Conservation (phyloP, 495 filamentous ascomycete genomes). For the Penicillium parvum region DNA sequence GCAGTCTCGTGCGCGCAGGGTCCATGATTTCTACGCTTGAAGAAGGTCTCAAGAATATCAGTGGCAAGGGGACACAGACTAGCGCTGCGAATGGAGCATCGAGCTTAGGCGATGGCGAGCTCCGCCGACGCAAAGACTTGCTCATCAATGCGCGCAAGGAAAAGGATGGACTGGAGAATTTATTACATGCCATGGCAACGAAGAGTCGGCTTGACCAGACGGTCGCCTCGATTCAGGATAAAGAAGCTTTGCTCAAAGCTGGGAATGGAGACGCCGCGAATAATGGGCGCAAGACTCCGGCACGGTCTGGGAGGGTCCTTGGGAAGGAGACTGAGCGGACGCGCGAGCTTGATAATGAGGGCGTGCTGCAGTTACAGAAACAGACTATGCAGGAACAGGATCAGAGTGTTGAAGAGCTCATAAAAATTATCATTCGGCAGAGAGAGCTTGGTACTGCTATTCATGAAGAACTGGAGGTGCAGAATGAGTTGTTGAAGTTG, state of each 20-base stretch:
- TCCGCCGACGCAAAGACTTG: constrained; percentile 74
- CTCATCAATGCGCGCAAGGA: constrained; percentile 75
- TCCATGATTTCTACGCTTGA: constrained; percentile 63
- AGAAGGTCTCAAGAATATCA: constrained; percentile 58
- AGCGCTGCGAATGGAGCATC: constrained; percentile 1
- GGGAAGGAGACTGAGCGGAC: constrained; percentile 88
- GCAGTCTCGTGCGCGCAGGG: constrained; percentile 68
- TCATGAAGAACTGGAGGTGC: constrained; percentile 75
- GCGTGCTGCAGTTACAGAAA: constrained; percentile 78
- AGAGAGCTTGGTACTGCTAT: constrained; percentile 83
- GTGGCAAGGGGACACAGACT: constrained; percentile 9
- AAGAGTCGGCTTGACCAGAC: constrained; percentile 47
- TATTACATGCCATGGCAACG: constrained; percentile 67
- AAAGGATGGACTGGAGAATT: constrained; percentile 77
- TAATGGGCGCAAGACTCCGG: constrained; percentile 22
- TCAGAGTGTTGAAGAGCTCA: constrained; percentile 67
- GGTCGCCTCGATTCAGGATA: constrained; percentile 52
- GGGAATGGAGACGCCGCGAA: constrained; percentile 9
- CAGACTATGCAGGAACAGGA: constrained; percentile 87
- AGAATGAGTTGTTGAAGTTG: constrained; percentile 75
- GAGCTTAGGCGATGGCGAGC: constrained; percentile 78
- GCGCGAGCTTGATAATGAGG: constrained; percentile 83
- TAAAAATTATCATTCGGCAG: constrained; percentile 72
- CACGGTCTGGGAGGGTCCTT: constrained; percentile 61
- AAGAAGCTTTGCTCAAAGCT: constrained; percentile 44